A percentile compares a stretch with the other conserved stretches of the same genome.
phyloP scores from a whole-genome alignment of 192 early-diverging fungal species.

The Pecoramyces ruminantium region DNA sequence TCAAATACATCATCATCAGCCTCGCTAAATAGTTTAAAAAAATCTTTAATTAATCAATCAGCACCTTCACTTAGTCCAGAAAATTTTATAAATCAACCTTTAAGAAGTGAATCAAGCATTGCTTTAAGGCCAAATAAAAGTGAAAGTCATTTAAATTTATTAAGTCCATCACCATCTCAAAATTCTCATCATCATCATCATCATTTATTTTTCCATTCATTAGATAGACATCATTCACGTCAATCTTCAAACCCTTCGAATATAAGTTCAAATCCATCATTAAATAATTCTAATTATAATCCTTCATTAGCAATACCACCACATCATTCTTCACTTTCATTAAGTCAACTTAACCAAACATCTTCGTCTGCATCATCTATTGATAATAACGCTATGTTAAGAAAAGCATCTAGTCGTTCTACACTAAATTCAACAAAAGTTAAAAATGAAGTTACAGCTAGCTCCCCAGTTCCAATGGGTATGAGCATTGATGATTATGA shows the following conservation, averaged over 20 bases:
- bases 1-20: not conserved
- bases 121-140: not conserved
- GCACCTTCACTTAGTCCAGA: not conserved
- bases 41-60: not conserved
- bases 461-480: not conserved
- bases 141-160: not conserved
- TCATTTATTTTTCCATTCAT: not conserved
- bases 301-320: not conserved
- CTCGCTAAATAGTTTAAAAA: not conserved
- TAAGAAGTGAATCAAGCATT: not conserved
- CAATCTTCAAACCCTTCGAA: not conserved
- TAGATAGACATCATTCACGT: not conserved
- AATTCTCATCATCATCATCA: not conserved
- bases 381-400: not conserved
- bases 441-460: not conserved
- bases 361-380: not conserved
- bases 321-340: not conserved
- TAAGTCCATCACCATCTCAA: not conserved
- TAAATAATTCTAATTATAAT: not conserved
- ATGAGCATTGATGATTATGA: not conserved
- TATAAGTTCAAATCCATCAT: not conserved
- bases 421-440: not conserved
- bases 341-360: not conserved
- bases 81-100: not conserved
- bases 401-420: not conserved